These are phyloP conservation scores for Geotrichum bryndzae DNA, from an alignment of 1,139 yeast genomes.

Conservation along the genomic window DNA sequence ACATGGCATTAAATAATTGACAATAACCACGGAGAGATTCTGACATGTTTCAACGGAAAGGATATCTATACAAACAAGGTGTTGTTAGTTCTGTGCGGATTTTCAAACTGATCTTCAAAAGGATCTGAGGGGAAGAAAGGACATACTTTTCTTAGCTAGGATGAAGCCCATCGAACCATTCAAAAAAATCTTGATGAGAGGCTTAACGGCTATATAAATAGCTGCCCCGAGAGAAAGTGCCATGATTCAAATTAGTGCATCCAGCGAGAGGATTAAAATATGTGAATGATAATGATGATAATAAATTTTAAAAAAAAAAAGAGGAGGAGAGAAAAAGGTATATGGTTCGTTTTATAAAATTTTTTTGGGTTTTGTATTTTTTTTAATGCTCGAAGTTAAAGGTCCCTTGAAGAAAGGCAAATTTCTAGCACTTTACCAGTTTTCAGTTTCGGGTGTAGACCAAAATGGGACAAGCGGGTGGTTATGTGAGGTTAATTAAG, in stretches of 20 bases:
- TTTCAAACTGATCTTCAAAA: neutral
- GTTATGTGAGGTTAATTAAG: no score
- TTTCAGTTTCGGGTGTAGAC: neutral
- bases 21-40: constrained; percentile 66
- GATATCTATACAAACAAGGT: constrained; percentile 33
- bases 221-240: constrained; percentile 54
- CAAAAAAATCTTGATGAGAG: constrained; percentile 77
- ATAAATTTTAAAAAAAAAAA: neutral
- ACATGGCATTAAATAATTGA: constrained; percentile 70
- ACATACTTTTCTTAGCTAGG: constrained; percentile 54
- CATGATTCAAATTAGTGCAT: constrained; percentile 10
- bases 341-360: neutral
- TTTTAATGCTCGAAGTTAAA: neutral
- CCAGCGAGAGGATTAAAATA: neutral
- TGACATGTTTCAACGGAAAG: constrained; percentile 60
- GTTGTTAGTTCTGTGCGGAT: neutral
- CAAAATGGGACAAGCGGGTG: neutral
- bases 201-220: constrained; percentile 76
- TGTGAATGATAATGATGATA: neutral
- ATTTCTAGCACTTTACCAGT: neutral
- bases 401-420: neutral
- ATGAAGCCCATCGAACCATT: constrained; percentile 65
- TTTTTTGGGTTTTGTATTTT: neutral
- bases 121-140: constrained; percentile 32
- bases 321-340: neutral